Conservation (phyloP, 192 early-diverging fungal genomes). For the Entomortierella lignicola region DNA sequence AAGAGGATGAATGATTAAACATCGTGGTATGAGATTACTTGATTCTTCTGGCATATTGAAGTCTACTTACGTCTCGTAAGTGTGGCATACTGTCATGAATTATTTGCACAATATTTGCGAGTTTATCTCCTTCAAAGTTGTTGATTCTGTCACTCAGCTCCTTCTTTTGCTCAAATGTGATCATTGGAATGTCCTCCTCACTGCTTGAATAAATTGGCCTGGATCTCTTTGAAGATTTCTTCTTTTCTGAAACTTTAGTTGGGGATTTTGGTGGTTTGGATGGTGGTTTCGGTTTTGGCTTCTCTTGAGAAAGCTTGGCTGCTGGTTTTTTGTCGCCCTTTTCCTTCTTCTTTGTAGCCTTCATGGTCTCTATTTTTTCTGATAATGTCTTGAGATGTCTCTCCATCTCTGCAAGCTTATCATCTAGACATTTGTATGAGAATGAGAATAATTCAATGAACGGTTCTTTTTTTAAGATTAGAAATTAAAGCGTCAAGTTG, state of each 20-base stretch:
- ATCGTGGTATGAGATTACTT: neutral
- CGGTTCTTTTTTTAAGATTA: neutral
- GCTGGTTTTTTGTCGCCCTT: slow-evolving; percentile 38
- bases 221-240: slow-evolving; percentile 29
- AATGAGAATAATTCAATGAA: neutral
- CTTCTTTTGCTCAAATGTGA: slow-evolving; percentile 90
- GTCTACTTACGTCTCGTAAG: slow-evolving; percentile 58
- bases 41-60: neutral
- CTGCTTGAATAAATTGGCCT: slow-evolving; percentile 34
- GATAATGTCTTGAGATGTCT: slow-evolving; percentile 44
- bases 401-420: slow-evolving; percentile 55
- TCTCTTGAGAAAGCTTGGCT: slow-evolving; percentile 18
- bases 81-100: slow-evolving; percentile 75
- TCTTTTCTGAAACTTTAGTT: slow-evolving; percentile 19
- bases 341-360: slow-evolving; percentile 49
- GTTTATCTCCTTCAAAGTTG: slow-evolving; percentile 69
- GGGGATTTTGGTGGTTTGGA: slow-evolving; percentile 27
- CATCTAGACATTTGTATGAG: slow-evolving; percentile 19
- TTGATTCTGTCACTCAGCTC: slow-evolving; percentile 82
- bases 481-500: neutral
- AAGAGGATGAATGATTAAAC: neutral
- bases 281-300: slow-evolving; percentile 23
- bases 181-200: slow-evolving; percentile 57
- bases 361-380: slow-evolving; percentile 54
- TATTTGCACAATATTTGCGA: slow-evolving; percentile 77